Evolutionary conservation across 2,329 filamentous ascomycete genomes (phyloP), one percentile per base, ranked within the genome.

Genomic region (Sphaceloma murrayae): DNA sequence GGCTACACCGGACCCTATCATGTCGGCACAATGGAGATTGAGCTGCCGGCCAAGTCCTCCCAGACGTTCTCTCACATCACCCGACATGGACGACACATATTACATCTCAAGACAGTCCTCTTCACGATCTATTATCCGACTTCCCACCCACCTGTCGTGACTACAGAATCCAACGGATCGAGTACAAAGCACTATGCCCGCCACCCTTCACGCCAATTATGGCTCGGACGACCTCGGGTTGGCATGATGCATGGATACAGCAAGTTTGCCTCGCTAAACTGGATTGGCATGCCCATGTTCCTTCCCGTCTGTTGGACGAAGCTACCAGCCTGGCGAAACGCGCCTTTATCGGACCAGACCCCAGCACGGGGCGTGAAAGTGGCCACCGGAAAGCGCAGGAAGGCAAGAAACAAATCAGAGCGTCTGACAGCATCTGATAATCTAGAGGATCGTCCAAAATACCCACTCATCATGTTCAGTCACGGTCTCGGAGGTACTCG

Each of bases 121-220:
- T 73, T 82, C 59, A 73, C 73, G 0, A 59, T 82, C n/a, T 82
- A 77, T 58, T 82, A 82, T 55, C 78, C 78, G 2, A 70, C 73
- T 33, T 52, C 56, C 13, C 54, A 59, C 16, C 58, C 61, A 10
- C 62, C 64, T 7, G 62, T 62, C 17, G n/a, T 22, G n/a, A 36
- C 17, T 27, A 29, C 22, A 8, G 62, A 67, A 1, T 54, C 59
- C 21, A 64, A 63, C 31, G 45, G 54, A 13, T 45, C 48, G 16
- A 43, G 43, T 11, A 50, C 48, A 14, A 47, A 51, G 14, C 31
- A 27, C 9, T 40, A 40, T 19, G 46, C 53, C 3, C 48, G 47
- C 24, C 63, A 65, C 29, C 70, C 68, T 52, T 71, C 67, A 13
- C 67, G 77, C 4, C 69, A 75, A 43, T 73, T 76, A 5, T 82